Evolutionary conservation across 805 yeast species (phyloP).

Genomic region (Metschnikowia lachancei): DNA sequence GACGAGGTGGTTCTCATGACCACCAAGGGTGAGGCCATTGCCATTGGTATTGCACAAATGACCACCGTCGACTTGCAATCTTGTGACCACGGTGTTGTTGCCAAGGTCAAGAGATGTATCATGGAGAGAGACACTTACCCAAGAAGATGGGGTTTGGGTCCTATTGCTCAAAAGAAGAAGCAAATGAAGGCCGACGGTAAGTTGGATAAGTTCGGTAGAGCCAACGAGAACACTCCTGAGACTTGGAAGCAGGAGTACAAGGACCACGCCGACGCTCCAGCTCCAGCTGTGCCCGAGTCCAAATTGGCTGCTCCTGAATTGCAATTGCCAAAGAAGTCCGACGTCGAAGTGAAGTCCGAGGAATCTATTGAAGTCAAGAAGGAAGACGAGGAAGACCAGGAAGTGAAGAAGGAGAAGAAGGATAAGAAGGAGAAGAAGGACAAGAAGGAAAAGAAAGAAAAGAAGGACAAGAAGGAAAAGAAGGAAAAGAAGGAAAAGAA

Average conservation of each 20-base stretch:
- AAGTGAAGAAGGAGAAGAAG: constrained; percentile 51
- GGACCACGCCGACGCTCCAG: constrained; percentile 58
- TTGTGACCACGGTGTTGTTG: constrained; percentile 98
- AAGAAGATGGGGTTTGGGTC: constrained; percentile 99
- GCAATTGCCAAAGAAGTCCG: constrained; percentile 50
- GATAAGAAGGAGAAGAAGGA: constrained; percentile 62
- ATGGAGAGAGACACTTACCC: constrained; percentile 99
- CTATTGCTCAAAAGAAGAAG: constrained; percentile 97
- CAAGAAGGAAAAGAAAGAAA: constrained; percentile 54
- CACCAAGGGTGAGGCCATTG: constrained; percentile 99
- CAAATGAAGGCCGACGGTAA: constrained; percentile 96
- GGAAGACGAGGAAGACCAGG: constrained; percentile 32
- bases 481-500: too few relatives aligned
- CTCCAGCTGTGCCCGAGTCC: constrained; percentile 57
- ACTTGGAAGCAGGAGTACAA: constrained; percentile 86
- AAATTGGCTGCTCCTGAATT: constrained; percentile 48
- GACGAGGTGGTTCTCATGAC: constrained; percentile 98
- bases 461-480: constrained; percentile 45
- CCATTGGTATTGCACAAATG: constrained; percentile 98
- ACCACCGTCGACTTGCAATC: constrained; percentile 93
- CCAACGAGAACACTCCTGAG: constrained; percentile 89
- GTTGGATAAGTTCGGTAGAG: constrained; percentile 92
- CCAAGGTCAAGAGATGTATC: constrained; percentile 97
- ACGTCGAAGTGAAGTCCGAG: constrained; percentile 42
- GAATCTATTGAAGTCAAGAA: constrained; percentile 23